These are phyloP conservation scores for Fraxinus angustifolia DNA, from an alignment of 305 asterid species.

Conservation along the genomic window DNA sequence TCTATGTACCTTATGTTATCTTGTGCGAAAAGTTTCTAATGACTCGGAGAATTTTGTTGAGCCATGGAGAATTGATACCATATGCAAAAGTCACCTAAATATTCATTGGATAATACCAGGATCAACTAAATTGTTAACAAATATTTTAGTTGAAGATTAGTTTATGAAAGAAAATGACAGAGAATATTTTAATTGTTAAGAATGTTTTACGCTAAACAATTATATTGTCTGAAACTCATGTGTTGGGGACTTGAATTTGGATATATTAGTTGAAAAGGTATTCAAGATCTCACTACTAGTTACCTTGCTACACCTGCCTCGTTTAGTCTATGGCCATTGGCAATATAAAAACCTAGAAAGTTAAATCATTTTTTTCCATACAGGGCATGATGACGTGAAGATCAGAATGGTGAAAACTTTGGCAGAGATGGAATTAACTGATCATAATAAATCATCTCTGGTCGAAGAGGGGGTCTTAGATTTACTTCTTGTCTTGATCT, in stretches of 20 bases:
- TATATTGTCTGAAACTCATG: neutral
- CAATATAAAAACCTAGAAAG: neutral
- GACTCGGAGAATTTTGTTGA: neutral
- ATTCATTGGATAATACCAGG: neutral
- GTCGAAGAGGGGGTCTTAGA: conserved; percentile 50
- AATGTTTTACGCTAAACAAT: neutral
- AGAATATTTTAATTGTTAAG: neutral
- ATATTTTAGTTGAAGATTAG: neutral
- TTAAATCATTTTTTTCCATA: conserved; percentile 4
- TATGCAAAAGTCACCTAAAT: neutral
- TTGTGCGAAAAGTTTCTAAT: neutral
- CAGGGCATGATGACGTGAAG: conserved; percentile 57
- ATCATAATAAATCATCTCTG: conserved; percentile 52
- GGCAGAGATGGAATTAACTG: conserved; percentile 63
- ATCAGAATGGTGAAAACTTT: conserved; percentile 54
- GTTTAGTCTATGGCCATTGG: neutral
- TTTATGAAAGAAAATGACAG: neutral
- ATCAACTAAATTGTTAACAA: neutral
- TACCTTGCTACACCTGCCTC: neutral
- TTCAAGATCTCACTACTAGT: neutral
- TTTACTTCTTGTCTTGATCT: conserved; percentile 45
- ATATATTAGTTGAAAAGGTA: neutral
- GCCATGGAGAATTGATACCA: neutral
- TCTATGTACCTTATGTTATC: neutral
- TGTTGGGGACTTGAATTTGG: neutral